Percentiles rank a stretch among this genome's conserved stretches.
These are phyloP conservation scores for Geotrichum aggregatum DNA, from an alignment of 1,139 yeast genomes.

Conservation along the genomic window DNA sequence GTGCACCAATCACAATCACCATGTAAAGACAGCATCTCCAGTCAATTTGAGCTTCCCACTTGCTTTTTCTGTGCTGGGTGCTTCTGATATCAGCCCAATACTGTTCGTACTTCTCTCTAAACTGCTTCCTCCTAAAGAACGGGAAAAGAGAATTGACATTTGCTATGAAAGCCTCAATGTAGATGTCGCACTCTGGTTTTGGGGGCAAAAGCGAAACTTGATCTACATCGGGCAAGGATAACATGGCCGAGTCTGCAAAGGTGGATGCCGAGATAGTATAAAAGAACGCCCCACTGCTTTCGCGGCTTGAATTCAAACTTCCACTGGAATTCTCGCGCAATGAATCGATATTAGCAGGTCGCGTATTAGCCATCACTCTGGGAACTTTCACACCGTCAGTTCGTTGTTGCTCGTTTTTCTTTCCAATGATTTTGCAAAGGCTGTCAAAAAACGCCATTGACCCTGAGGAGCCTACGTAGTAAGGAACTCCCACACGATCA, in stretches of 20 bases:
- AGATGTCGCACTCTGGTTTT: slow-evolving; percentile 17
- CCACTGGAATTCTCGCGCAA: background rate
- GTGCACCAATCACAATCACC: slow-evolving; percentile 21
- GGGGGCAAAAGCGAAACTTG: slow-evolving; percentile 18
- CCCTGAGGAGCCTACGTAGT: slow-evolving; percentile 21
- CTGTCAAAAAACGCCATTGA: slow-evolving; percentile 24
- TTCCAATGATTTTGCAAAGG: slow-evolving; percentile 21
- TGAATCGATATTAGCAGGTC: background rate
- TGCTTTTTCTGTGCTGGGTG: slow-evolving; percentile 4
- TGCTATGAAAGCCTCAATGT: slow-evolving; percentile 17
- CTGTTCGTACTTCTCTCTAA: slow-evolving; percentile 17
- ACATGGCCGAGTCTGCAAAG: slow-evolving; percentile 13
- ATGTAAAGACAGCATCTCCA: slow-evolving; percentile 21
- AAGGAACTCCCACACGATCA: slow-evolving; percentile 21
- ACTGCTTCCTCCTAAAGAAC: slow-evolving; percentile 15
- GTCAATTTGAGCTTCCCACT: slow-evolving; percentile 18
- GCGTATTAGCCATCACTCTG: background rate
- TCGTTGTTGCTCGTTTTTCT: slow-evolving; percentile 10
- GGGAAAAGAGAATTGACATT: slow-evolving; percentile 19
- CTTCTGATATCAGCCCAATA: slow-evolving; percentile 21
- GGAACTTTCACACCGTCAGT: background rate
- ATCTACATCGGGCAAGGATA: slow-evolving; percentile 17
- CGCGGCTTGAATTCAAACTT: slow-evolving; percentile 1
- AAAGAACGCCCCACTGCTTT: slow-evolving; percentile 18
- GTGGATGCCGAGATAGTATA: slow-evolving; percentile 20